Evolutionary conservation across 345 rosid genomes (phyloP).

Genomic region (Lumnitzera littorea): DNA sequence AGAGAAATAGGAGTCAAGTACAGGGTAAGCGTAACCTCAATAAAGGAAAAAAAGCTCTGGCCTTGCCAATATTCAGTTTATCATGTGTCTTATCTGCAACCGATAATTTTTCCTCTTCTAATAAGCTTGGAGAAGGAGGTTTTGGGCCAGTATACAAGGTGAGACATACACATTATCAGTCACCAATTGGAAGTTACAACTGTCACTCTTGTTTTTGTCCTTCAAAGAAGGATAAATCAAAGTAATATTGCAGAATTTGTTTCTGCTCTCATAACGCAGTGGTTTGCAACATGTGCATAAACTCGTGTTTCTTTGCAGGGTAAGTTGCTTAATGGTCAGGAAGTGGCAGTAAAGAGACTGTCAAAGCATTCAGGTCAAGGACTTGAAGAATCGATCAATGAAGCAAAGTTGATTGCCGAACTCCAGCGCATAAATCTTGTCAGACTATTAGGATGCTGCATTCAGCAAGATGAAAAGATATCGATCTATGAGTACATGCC

Average conservation of each 20-base stretch:
- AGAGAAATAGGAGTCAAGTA: too few relatives aligned
- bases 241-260: conserved; percentile 1
- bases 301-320: conserved; percentile 12
- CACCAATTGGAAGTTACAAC: too few relatives aligned
- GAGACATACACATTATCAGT: too few relatives aligned
- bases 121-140: conserved; percentile 25
- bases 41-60: too few relatives aligned
- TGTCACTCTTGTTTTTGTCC: too few relatives aligned
- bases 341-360: conserved; percentile 9
- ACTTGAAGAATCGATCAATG: too few relatives aligned
- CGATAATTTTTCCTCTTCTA: conserved; percentile 13
- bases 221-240: neutral
- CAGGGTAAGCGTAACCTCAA: too few relatives aligned
- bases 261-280: neutral
- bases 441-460: conserved; percentile 30
- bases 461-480: conserved; percentile 27
- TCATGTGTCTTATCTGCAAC: conserved; percentile 7
- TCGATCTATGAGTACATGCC: conserved; percentile 34
- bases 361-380: too few relatives aligned
- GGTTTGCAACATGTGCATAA: neutral
- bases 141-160: conserved; percentile 30
- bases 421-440: conserved; percentile 35
- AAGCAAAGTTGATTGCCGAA: conserved; percentile 1
- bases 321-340: conserved; percentile 11
- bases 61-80: too few relatives aligned